Evolutionary conservation across 139 green algal species (phyloP).

Genomic region (Trebouxia sp.): DNA sequence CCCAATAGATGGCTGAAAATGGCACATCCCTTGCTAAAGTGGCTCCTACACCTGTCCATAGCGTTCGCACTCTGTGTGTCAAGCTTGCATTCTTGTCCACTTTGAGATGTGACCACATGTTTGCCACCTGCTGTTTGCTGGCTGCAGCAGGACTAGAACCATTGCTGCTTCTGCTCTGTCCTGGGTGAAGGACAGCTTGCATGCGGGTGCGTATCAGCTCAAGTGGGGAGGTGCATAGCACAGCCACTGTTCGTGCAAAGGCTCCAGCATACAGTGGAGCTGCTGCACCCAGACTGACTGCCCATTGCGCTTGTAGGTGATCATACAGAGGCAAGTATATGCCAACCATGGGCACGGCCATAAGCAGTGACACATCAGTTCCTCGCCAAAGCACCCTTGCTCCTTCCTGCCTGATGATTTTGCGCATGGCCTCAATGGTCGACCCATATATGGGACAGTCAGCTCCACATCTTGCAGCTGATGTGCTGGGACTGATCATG

Average conservation of each 20-base stretch:
- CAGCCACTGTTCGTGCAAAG: constrained; percentile 63
- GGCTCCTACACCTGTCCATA: constrained; percentile 82
- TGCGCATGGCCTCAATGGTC: constrained; percentile 49
- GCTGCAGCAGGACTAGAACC: background rate
- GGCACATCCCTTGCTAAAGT: constrained; percentile 91
- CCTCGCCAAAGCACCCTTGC: constrained; percentile 72
- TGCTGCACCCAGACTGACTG: background rate
- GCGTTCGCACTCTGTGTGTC: background rate
- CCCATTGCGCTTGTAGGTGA: constrained; percentile 34
- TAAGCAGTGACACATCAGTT: constrained; percentile 72
- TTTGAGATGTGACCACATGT: constrained; percentile 32
- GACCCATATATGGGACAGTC: constrained; percentile 8
- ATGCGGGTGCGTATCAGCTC: constrained; percentile 82
- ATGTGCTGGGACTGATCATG: background rate
- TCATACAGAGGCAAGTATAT: constrained; percentile 98
- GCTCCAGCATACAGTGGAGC: constrained; percentile 74
- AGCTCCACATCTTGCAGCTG: background rate
- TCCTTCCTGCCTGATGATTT: constrained; percentile 67
- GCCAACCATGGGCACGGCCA: constrained; percentile 81
- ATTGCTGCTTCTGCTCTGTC: background rate
- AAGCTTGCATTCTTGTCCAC: constrained; percentile 13
- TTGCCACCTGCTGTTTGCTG: constrained; percentile 19
- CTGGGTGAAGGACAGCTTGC: constrained; percentile 21
- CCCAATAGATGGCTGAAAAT: constrained; percentile 95
- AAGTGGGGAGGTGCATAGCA: constrained; percentile 78